These are phyloP conservation scores for Phylloporus sp. DNA, from an alignment of 768 basidiomycete genomes.

Conservation along the genomic window DNA sequence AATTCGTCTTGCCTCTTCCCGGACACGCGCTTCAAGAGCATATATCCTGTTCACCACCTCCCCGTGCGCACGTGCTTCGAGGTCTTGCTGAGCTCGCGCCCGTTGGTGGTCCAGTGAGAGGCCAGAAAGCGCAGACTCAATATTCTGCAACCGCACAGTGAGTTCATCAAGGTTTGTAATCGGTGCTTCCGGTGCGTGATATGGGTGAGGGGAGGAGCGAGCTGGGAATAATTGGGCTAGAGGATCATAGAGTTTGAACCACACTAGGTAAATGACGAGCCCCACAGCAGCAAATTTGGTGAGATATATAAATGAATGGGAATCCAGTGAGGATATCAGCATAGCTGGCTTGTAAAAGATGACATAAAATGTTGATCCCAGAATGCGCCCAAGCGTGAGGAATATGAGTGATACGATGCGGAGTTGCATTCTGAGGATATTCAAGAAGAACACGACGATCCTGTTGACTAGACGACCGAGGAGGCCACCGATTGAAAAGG, in stretches of 20 bases:
- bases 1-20: conserved; percentile 42
- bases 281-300: conserved; percentile 43
- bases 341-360: conserved; percentile 46
- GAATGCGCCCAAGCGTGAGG: conserved; percentile 43
- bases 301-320: conserved; percentile 32
- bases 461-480: conserved; percentile 43
- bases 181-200: conserved; percentile 54
- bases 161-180: conserved; percentile 66
- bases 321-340: conserved; percentile 34
- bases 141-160: conserved; percentile 52
- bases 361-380: conserved; percentile 49
- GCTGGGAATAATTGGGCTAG: conserved; percentile 32
- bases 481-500: conserved; percentile 45
- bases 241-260: conserved; percentile 41
- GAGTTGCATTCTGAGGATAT: conserved; percentile 23
- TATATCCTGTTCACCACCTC: conserved; percentile 55
- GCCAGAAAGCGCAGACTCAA: conserved; percentile 61
- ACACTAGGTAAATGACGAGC: conserved; percentile 41
- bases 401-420: conserved; percentile 33
- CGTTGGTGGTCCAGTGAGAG: conserved; percentile 56
- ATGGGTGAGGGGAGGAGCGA: conserved; percentile 34
- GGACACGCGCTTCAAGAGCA: conserved; percentile 51
- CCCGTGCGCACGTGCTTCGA: conserved; percentile 45
- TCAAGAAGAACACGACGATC: conserved; percentile 28
- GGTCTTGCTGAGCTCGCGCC: conserved; percentile 48